Base-by-base conservation (phyloP, 2,329 filamentous ascomycete species). In the Fusarium multiceps region DNA sequence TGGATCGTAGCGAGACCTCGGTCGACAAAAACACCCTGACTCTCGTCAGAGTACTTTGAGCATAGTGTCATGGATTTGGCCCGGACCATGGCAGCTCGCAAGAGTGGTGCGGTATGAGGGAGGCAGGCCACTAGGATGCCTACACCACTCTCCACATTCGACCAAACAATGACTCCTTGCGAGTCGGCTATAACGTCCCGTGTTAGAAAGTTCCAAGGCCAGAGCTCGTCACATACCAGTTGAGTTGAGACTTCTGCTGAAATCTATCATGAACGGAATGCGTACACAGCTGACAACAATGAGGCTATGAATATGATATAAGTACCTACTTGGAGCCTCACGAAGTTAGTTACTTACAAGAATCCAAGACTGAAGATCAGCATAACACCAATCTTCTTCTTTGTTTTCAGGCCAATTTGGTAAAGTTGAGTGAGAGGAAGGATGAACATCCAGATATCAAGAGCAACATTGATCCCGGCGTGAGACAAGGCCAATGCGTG, bases 401-500 rank as follows among this genome's bases (percentile, higher is more conserved):
- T 48, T 0, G 12, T 28, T 7, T 57, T 28, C 1, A 63, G 25
- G 0, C 59, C 60, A 10, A 63, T 14, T 1, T 42, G 37, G 13
- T 57, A 49, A 2, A 63, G 7, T 1, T 63, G 60, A 0, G 60
- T 63, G 0, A 63, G 6, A 3, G 60, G 60, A 4, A 63, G 18
- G 5, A 25, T 8, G 18, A 57, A 63, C 59, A 63, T 63, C 60
- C 60, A 63, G 0, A 63, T 13, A 32, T 63, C 59, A 16, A 63
- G 25, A 3, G 14, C 43, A 3, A 63, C 30, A 0, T 63, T 56
- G 0, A 63, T 23, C 1, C 34, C 37, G 3, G 60, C 60, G 2
- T 63, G 60, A 0, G 45, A 18, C 0, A 63, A 7, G 2, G 48
- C 40, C 2, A 63, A 30, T 3, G 60, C 34, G 0, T 12, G 20